Conservation (phyloP, 768 basidiomycete genomes). For the Cantharellus cinnabarinus region DNA sequence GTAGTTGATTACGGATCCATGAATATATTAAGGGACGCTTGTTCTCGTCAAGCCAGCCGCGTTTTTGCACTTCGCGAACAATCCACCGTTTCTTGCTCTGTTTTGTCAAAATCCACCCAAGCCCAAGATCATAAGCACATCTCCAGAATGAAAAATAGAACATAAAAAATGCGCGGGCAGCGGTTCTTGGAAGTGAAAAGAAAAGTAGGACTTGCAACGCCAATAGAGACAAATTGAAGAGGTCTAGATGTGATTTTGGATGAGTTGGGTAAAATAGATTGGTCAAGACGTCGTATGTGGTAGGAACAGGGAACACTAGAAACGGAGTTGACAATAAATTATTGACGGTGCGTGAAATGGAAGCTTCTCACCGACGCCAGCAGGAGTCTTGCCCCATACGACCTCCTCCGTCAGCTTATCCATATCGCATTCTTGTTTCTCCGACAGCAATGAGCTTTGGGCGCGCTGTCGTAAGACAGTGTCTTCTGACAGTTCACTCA, state of each 20-base stretch:
- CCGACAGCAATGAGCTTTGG: too few relatives aligned
- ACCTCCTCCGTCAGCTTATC: constrained; percentile 26
- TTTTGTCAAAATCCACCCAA: constrained; percentile 84
- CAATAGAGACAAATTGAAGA: constrained; percentile 64
- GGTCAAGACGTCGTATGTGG: constrained; percentile 78
- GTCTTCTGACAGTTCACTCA: too few relatives aligned
- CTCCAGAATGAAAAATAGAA: constrained; percentile 90
- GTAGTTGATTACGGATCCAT: constrained; percentile 78
- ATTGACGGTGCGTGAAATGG: constrained; percentile 8
- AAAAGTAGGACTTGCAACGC: constrained; percentile 61
- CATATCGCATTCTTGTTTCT: too few relatives aligned
- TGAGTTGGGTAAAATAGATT: constrained; percentile 63
- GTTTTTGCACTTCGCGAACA: constrained; percentile 50
- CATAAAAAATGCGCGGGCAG: constrained; percentile 51
- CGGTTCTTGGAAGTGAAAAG: constrained; percentile 32
- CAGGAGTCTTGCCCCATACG: constrained; percentile 76
- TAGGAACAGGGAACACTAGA: constrained; percentile 79
- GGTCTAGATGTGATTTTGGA: constrained; percentile 75
- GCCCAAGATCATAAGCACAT: constrained; percentile 72
- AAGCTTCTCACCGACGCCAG: constrained; percentile 38
- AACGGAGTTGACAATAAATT: constrained; percentile 1
- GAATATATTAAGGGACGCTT: constrained; percentile 38
- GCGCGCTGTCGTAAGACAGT: too few relatives aligned
- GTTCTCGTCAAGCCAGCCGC: constrained; percentile 75
- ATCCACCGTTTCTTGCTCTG: constrained; percentile 96